Evolutionary conservation across 179 eudicot genomes (phyloP), one percentile per base, ranked within the genome.

Genomic region (Vitellaria paradoxa): DNA sequence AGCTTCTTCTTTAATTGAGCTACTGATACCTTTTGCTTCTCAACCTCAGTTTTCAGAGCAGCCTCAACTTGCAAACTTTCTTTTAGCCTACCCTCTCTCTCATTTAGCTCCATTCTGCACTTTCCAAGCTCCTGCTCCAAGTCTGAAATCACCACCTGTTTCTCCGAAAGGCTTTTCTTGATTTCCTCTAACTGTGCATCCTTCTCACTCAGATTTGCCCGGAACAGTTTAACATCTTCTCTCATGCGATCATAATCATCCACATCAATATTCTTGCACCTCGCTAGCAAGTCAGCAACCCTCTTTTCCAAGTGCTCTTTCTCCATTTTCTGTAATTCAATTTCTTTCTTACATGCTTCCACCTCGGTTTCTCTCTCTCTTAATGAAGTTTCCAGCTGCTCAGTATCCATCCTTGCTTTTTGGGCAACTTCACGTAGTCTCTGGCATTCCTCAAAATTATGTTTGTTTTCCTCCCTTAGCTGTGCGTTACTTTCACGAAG

Each of bases 401-500:
- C 98, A 15, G 67, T 79, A 83, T 92, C 94, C 79, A 37, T 71
- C 83, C 82, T 91, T 12, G 85, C 85, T 18, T 81, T 86, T 12
- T 89, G 89, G 65, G 82, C 75, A 72, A 75, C 83, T 81, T 92
- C 94, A 72, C 94, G 93, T 78, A 91, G 84, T 85, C 86, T 94
- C 86, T 92, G 92, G 85, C 98, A 94, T 81, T 96, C 99, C 78
- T 94, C 96, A 77, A 94, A 91, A 84, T 94, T 94, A 73, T 89
- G 87, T 81, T 76, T 86, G 81, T 91, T 96, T 78, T 96, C 99
- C 90, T 94, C 99, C 80, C 99, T 86, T 40, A 96, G 94, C 81
- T 96, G 99, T 76, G 84, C 71, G 61, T 96, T 96, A 84, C 99
- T 96, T 80, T 96, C 99, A 68, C 99, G 93, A 59, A 96, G 97